Base-by-base conservation (phyloP, 2,329 filamentous ascomycete genomes). In the Cladosporium oxysporum region DNA sequence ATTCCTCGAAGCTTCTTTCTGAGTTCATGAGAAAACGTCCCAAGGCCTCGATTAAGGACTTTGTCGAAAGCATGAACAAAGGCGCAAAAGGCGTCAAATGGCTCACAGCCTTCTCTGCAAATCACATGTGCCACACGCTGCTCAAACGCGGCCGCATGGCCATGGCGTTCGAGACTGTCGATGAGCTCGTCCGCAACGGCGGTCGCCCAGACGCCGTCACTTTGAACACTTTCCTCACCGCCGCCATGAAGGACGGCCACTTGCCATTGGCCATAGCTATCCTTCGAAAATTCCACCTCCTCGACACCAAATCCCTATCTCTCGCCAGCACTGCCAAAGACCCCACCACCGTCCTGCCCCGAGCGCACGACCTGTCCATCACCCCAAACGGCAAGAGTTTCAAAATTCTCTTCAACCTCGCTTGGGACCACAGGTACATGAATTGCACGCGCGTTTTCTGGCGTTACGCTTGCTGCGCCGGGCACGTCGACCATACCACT, bases 401-500 rank as follows among this genome's bases (percentile, higher is more conserved):
- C n/a, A 31, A 31, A n/a, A 12, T 33, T 1, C 50, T 63, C 1
- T 57, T 37, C 61, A 23, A 37, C 8, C 55, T 76, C 16, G 74
- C 73, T 1, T 75, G 70, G 71, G 50, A 60, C 3, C 26, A 58
- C 6, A 64, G 66, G 10, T 69, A 67, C 59, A 73, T 68, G 67
- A 77, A 77, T 53, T 69, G 72, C 57, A 61, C 74, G n/a, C 68
- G 74, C 21, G 72, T 76, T 1, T 64, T 77, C 21, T 78, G 75
- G 75, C 71, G 73, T 8, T 75, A 77, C 65, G 74, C 74, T 18
- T 76, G 74, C 64, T 67, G 69, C 18, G 58, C 66, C 23, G 74
- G 74, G 3, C 62, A 73, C 18, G 68, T 73, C 6, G 55, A 57
- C 5, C 60, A 49, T n/a, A 7, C 28, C 5, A 66, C 72, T 57